Conservation (phyloP, 495 filamentous ascomycete genomes). For the Penicillium riverlandense region DNA sequence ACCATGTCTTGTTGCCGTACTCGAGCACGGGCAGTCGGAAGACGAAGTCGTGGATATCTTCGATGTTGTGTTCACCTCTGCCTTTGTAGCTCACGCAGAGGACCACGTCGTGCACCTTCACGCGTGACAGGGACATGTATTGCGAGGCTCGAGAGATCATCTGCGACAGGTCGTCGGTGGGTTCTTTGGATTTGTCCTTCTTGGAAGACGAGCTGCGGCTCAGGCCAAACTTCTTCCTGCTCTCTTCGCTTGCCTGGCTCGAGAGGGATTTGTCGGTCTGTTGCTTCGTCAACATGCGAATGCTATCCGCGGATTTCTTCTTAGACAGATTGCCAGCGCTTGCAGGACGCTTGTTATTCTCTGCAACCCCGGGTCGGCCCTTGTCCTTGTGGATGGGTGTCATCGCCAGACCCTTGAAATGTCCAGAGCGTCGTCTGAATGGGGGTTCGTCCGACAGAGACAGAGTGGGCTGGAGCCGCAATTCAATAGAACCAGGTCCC, state of each 20-base stretch:
- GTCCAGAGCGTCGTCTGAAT: slow-evolving; percentile 20
- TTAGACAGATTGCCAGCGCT: slow-evolving; percentile 38
- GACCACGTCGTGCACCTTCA: slow-evolving; percentile 90
- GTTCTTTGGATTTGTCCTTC: slow-evolving; percentile 45
- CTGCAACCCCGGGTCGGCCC: slow-evolving; percentile 34
- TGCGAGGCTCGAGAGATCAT: slow-evolving; percentile 95
- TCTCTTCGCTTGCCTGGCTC: slow-evolving; percentile 46
- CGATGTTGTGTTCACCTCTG: slow-evolving; percentile 85
- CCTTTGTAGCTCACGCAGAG: slow-evolving; percentile 97
- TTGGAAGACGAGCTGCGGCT: slow-evolving; percentile 13
- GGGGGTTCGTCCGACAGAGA: slow-evolving; percentile 48
- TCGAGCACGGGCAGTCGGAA: slow-evolving; percentile 93
- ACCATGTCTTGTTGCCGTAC: slow-evolving; percentile 98
- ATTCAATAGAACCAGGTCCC: slow-evolving; percentile 62
- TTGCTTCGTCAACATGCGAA: slow-evolving; percentile 45
- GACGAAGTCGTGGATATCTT: slow-evolving; percentile 95
- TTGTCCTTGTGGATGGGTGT: slow-evolving; percentile 30
- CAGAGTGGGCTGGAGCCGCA: slow-evolving; percentile 72
- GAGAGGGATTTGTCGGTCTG: slow-evolving; percentile 38
- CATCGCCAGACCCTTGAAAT: slow-evolving; percentile 41
- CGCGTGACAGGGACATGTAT: slow-evolving; percentile 94
- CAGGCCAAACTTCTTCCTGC: slow-evolving; percentile 49
- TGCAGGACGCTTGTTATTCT: slow-evolving; percentile 18
- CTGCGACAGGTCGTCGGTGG: slow-evolving; percentile 88
- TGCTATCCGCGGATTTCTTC: slow-evolving; percentile 62